A percentile compares a stretch with the other conserved stretches of the same genome.
Conservation (phyloP, 1,139 yeast genomes). For the Kodamaea alishanica region DNA sequence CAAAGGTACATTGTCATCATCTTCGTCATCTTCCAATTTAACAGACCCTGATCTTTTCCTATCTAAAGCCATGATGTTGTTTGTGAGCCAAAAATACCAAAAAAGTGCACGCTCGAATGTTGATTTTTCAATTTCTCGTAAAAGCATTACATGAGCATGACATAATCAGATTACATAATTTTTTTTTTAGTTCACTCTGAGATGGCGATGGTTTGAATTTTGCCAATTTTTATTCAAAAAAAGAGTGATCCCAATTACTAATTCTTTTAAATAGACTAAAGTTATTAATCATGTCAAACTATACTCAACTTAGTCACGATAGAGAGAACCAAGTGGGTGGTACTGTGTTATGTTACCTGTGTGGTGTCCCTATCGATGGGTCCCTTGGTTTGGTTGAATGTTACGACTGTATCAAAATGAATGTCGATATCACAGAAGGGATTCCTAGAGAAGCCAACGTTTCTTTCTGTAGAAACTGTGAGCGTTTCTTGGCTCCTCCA, state of each 20-base stretch:
- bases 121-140: not conserved
- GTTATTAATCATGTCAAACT: conserved; percentile 41
- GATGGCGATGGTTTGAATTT: not conserved
- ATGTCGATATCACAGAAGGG: conserved; percentile 92
- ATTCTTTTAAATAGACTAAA: conserved; percentile 1
- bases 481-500: conserved; percentile 92
- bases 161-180: conserved; percentile 1
- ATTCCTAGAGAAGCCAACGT: conserved; percentile 93
- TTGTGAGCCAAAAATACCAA: not conserved
- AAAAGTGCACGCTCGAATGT: not conserved
- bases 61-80: conserved; percentile 25
- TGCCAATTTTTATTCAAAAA: not conserved
- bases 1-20: conserved; percentile 32
- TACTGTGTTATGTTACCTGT: conserved; percentile 93
- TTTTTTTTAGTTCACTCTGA: not conserved
- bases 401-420: conserved; percentile 91
- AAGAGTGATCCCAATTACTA: not conserved
- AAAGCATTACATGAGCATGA: not conserved
- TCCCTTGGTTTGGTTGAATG: conserved; percentile 94
- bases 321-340: conserved; percentile 45
- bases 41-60: conserved; percentile 27
- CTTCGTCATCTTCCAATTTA: conserved; percentile 23
- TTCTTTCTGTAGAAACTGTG: conserved; percentile 96
- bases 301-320: conserved; percentile 40
- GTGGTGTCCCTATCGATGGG: conserved; percentile 98